These are phyloP conservation scores for Fomitopsis serialis DNA, from an alignment of 768 basidiomycete genomes.

Conservation along the genomic window DNA sequence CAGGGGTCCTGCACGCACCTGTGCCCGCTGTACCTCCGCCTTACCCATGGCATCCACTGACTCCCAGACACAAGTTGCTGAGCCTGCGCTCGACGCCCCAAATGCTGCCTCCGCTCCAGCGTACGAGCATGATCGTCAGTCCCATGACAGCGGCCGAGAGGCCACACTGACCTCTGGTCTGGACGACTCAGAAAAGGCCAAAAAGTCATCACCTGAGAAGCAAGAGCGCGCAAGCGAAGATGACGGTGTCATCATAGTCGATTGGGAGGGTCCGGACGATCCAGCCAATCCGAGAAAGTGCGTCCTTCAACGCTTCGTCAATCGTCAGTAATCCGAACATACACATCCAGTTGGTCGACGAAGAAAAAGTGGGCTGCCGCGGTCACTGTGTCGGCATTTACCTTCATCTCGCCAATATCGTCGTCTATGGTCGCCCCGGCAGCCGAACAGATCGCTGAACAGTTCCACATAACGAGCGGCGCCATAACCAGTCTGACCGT, in stretches of 20 bases:
- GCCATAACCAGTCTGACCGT: slow-evolving; percentile 51
- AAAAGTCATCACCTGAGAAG: background rate
- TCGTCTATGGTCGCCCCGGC: slow-evolving; percentile 78
- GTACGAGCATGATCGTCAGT: background rate
- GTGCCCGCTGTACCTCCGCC: no score
- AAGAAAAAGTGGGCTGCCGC: slow-evolving; percentile 49
- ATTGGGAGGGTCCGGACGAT: slow-evolving; percentile 33
- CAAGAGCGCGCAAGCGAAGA: background rate
- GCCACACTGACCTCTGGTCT: background rate
- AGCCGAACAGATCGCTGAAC: slow-evolving; percentile 37
- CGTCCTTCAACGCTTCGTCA: slow-evolving; percentile 1
- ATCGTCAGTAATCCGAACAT: background rate
- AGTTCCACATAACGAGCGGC: slow-evolving; percentile 49
- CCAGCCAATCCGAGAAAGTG: slow-evolving; percentile 31
- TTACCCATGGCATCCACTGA: no score
- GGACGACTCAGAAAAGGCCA: background rate
- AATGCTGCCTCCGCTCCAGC: background rate
- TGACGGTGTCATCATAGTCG: slow-evolving; percentile 20
- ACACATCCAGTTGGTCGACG: slow-evolving; percentile 46
- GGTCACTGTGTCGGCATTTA: slow-evolving; percentile 18
- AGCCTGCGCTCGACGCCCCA: background rate
- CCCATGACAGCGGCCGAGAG: background rate
- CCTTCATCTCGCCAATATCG: slow-evolving; percentile 40
- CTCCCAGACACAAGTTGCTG: no score
- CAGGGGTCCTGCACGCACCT: no score